These are phyloP conservation scores for Apophysomyces variabilis DNA, from an alignment of 371 early-diverging fungal genomes.

Conservation along the genomic window DNA sequence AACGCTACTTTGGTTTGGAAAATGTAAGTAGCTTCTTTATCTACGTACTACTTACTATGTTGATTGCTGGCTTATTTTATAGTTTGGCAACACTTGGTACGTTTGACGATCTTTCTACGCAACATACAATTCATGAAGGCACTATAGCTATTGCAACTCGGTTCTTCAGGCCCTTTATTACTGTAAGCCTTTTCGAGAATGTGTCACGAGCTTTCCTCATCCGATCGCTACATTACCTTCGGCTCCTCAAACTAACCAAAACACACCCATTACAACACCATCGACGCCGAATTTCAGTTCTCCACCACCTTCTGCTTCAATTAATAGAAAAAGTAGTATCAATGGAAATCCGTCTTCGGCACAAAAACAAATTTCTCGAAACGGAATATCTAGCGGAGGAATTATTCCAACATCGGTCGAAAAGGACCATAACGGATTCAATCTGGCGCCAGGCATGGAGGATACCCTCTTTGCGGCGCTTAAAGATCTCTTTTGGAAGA, in stretches of 20 bases:
- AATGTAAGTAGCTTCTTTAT: constrained; percentile 70
- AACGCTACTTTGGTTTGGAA: constrained; percentile 87
- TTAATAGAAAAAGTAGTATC: constrained; percentile 15
- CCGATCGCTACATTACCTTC: constrained; percentile 28
- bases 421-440: constrained; percentile 49
- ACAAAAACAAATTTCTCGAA: background rate
- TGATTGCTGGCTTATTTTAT: constrained; percentile 13
- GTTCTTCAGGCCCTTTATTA: constrained; percentile 96
- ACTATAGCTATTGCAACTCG: constrained; percentile 89
- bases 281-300: constrained; percentile 16
- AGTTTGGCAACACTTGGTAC: constrained; percentile 95
- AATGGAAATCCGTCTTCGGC: constrained; percentile 8
- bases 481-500: constrained; percentile 87
- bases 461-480: constrained; percentile 85
- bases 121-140: background rate
- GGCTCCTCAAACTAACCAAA: constrained; percentile 37
- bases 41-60: background rate
- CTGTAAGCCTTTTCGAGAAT: constrained; percentile 94
- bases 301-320: constrained; percentile 22
- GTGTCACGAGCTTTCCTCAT: constrained; percentile 76
- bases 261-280: constrained; percentile 29
- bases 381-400: background rate
- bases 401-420: constrained; percentile 22
- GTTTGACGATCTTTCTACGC: background rate
- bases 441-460: constrained; percentile 63